Evolutionary conservation across 306 rosid species (phyloP), one percentile per base, ranked within the genome.

Genomic region (Mucuna pruriens): DNA sequence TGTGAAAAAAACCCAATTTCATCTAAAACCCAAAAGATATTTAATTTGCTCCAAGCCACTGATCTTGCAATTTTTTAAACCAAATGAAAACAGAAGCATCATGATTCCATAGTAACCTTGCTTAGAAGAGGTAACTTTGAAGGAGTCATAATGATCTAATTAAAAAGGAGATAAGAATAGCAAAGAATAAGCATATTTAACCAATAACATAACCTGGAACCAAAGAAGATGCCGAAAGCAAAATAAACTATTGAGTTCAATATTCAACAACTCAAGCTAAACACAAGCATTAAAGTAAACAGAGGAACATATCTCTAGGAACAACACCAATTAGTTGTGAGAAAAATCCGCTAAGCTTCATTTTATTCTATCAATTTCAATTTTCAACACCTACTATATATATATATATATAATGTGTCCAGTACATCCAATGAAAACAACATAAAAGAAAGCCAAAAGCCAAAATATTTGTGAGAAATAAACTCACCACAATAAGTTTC

Each of bases 401-500:
- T 29, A 26, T 9, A 60, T 15, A 60, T 33, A 9, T 42, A 77
- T 13, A 62, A 71, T 69, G 36, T 44, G 68, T 6, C 23, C 33
- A 31, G 61, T 67, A 34, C 34, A 49, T 64, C 48, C 68, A 63
- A 55, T 10, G 60, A 60, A 17, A 44, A 54, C 44, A 71, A 54
- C 48, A 40, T 42, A n/a, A 66, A 58, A 65, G 74, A 81, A 52
- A 33, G 74, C 25, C 63, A 65, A 81, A 52, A 33, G 74, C 25
- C 63, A 65, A 79, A 38, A 64, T 63, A 60, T 55, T 12, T 10
- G 55, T 71, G 68, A 74, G 40, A 83, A 76, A 81, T 12, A 44
- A 73, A 89, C 95, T 85, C 73, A 95, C 99, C 69, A 42, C 89
- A 67, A 95, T 88, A 65, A 95, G 94, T 77, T 91, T 95, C 77